Evolutionary conservation across 1,284 basidiomycete genomes (phyloP).

Genomic region (Sporisorium reilianum): DNA sequence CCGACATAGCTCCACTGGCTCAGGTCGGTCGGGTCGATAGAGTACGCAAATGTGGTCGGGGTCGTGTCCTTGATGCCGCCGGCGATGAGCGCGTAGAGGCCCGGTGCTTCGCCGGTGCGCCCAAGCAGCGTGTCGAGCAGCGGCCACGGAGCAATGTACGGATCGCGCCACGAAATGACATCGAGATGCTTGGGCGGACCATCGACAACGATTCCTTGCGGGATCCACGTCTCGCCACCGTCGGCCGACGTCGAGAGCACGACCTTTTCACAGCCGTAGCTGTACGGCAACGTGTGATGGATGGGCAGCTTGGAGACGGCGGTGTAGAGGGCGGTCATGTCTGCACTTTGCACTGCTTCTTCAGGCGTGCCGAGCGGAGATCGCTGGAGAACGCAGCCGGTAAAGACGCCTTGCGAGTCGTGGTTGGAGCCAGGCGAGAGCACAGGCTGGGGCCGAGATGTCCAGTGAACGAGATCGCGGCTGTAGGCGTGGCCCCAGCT

Average conservation of each 20-base stretch:
- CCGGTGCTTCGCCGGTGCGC: slow-evolving; percentile 6
- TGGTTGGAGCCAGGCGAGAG: slow-evolving; percentile 44
- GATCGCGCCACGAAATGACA: slow-evolving; percentile 59
- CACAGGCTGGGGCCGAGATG: slow-evolving; percentile 32
- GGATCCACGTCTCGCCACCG: slow-evolving; percentile 49
- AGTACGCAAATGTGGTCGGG: slow-evolving; percentile 55
- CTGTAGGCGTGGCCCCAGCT: slow-evolving; percentile 56
- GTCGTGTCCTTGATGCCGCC: slow-evolving; percentile 50
- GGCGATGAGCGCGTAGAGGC: slow-evolving; percentile 52
- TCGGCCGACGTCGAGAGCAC: slow-evolving; percentile 53
- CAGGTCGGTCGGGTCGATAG: slow-evolving; percentile 40
- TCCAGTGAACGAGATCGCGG: slow-evolving; percentile 54
- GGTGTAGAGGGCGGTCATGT: slow-evolving; percentile 58
- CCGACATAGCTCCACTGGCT: slow-evolving; percentile 48
- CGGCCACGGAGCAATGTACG: slow-evolving; percentile 52
- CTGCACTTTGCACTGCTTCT: slow-evolving; percentile 19
- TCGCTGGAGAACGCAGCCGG: slow-evolving; percentile 52
- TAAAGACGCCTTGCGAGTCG: slow-evolving; percentile 56
- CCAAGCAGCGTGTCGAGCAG: slow-evolving; percentile 46
- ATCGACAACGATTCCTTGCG: slow-evolving; percentile 34
- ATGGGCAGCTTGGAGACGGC: slow-evolving; percentile 58
- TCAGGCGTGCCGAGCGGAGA: slow-evolving; percentile 24
- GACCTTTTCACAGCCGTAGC: slow-evolving; percentile 53
- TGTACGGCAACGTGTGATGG: slow-evolving; percentile 53
- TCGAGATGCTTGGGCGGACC: slow-evolving; percentile 48